Evolutionary conservation across 345 rosid genomes (phyloP).

Genomic region (Laguncularia racemosa): DNA sequence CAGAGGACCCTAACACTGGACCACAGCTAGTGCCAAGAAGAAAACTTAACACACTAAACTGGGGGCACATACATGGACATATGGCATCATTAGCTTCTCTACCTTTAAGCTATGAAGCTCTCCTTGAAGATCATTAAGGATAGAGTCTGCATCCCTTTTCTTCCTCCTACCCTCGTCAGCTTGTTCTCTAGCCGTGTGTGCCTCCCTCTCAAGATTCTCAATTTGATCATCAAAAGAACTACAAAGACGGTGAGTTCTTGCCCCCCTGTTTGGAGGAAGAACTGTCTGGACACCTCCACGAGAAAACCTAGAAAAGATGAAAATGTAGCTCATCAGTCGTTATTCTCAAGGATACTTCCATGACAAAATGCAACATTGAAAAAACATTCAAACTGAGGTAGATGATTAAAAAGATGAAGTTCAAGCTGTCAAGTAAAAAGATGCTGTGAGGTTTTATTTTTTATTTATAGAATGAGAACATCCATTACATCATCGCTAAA

Average conservation of each 20-base stretch:
- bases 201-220: constrained; percentile 46
- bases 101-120: constrained; percentile 49
- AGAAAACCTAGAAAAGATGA: constrained; percentile 52
- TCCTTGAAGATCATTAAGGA: constrained; percentile 33
- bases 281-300: constrained; percentile 84
- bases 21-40: too few species aligned
- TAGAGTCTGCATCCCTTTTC: constrained; percentile 49
- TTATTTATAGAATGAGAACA: too few species aligned
- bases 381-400: too few species aligned
- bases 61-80: not conserved
- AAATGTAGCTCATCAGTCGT: not conserved
- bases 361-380: too few species aligned
- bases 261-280: constrained; percentile 50
- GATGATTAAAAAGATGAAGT: too few species aligned
- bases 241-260: constrained; percentile 66
- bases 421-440: too few species aligned
- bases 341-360: too few species aligned
- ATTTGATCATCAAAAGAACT: constrained; percentile 76
- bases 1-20: too few species aligned
- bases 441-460: too few species aligned
- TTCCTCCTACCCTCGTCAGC: constrained; percentile 39
- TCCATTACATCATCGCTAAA: too few species aligned
- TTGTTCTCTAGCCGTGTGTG: constrained; percentile 25
- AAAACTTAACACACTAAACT: not conserved
- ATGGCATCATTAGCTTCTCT: constrained; percentile 6